Evolutionary conservation across 257 asterid genomes (phyloP).

Genomic region (Orobanche coerulescens): DNA sequence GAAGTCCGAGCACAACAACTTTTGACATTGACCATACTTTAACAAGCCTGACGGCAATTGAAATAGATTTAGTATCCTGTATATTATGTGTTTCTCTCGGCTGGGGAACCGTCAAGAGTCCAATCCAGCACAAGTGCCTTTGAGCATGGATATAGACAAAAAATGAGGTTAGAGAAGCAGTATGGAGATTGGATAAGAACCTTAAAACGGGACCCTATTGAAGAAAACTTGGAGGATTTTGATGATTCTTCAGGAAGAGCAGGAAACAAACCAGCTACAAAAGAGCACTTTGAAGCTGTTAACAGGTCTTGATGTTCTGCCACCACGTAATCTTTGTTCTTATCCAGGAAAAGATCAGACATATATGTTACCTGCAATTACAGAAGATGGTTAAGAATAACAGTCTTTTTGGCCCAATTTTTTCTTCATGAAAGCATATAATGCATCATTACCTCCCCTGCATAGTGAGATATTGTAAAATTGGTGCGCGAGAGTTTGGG

Average conservation of each 20-base stretch:
- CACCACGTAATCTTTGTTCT: slow-evolving; percentile 98
- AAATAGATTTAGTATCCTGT: not conserved
- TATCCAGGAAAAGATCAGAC: slow-evolving; percentile 94
- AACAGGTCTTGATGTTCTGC: slow-evolving; percentile 96
- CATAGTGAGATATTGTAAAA: slow-evolving; percentile 93
- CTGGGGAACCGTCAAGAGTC: slow-evolving; percentile 2
- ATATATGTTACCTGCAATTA: slow-evolving; percentile 67
- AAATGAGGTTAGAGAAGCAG: not conserved
- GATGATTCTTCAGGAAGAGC: slow-evolving; percentile 87
- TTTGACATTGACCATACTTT: not conserved
- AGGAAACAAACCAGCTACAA: slow-evolving; percentile 92
- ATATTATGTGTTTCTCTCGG: slow-evolving; percentile 5
- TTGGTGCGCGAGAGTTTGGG: slow-evolving; percentile 98
- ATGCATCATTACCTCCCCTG: slow-evolving; percentile 79
- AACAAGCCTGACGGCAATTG: slow-evolving; percentile 4
- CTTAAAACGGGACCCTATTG: slow-evolving; percentile 97
- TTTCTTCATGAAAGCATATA: slow-evolving; percentile 16
- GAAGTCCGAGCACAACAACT: not conserved
- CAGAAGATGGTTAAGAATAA: slow-evolving; percentile 10
- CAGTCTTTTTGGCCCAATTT: slow-evolving; percentile 4
- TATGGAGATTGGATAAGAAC: slow-evolving; percentile 30
- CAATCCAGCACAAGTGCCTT: slow-evolving; percentile 10
- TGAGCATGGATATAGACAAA: not conserved
- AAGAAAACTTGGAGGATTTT: slow-evolving; percentile 94
- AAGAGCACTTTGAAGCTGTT: slow-evolving; percentile 78